A percentile compares a stretch with the other conserved stretches of the same genome.
Conservation (phyloP, 352 stramenopile species). For the Achlya hypogyna region DNA sequence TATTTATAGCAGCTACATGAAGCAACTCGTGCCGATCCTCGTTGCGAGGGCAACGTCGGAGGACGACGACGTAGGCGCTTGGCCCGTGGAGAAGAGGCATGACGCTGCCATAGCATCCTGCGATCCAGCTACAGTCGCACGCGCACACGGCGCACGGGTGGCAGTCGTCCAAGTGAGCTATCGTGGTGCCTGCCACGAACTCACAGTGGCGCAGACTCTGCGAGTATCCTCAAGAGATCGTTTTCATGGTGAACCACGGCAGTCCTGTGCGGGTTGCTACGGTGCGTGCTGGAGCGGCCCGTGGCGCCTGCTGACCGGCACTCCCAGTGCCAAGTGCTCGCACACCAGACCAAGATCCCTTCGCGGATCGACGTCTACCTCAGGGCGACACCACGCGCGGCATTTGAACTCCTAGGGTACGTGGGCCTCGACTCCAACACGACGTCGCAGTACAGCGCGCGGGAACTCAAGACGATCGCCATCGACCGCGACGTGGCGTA, state of each 20-base stretch:
- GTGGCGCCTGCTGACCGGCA: background rate
- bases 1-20: background rate
- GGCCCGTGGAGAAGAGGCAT: background rate
- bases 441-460: slow-evolving; percentile 21
- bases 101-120: background rate
- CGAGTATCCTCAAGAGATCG: slow-evolving; percentile 46
- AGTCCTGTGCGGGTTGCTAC: slow-evolving; percentile 19
- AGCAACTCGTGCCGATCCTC: background rate
- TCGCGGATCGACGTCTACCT: slow-evolving; percentile 42
- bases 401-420: slow-evolving; percentile 37
- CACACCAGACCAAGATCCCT: slow-evolving; percentile 36
- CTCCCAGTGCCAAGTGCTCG: slow-evolving; percentile 26
- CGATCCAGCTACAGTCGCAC: background rate
- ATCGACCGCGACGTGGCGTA: slow-evolving; percentile 27
- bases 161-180: slow-evolving; percentile 12
- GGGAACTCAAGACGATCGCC: slow-evolving; percentile 46
- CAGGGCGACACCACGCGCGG: background rate
- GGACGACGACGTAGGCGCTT: slow-evolving; percentile 7
- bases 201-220: slow-evolving; percentile 41
- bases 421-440: slow-evolving; percentile 29
- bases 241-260: slow-evolving; percentile 36
- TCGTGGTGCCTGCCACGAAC: background rate
- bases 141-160: background rate
- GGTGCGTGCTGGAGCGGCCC: slow-evolving; percentile 5
- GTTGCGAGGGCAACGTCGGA: slow-evolving; percentile 8